These are phyloP conservation scores for Venturia aucupariae DNA, from an alignment of 2,329 filamentous ascomycete species.

Conservation along the genomic window DNA sequence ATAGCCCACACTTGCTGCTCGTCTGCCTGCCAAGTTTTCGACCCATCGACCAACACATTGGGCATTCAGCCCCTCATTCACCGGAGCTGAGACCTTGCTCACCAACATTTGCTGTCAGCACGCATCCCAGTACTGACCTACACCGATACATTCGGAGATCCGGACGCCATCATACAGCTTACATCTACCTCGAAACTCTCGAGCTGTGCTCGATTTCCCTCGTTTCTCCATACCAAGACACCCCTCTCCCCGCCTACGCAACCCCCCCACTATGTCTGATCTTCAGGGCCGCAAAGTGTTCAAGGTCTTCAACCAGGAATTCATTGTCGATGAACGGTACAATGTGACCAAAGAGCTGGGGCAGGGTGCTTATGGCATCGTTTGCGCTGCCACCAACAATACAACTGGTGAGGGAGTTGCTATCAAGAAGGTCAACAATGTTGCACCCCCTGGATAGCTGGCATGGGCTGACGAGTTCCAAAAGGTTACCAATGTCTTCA, in stretches of 20 bases:
- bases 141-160: background rate
- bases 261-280: constrained; percentile 28
- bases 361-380: constrained; percentile 96
- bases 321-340: constrained; percentile 95
- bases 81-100: background rate
- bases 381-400: constrained; percentile 90
- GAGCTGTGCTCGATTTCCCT: background rate
- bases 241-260: background rate
- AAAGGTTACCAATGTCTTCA: constrained; percentile 83
- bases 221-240: background rate
- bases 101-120: constrained; percentile 4
- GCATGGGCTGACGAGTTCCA: background rate
- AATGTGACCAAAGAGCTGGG: constrained; percentile 98
- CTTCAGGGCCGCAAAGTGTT: constrained; percentile 76
- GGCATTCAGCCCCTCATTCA: background rate
- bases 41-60: background rate
- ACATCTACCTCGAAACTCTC: background rate
- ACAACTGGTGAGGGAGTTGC: constrained; percentile 88
- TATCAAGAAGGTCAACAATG: constrained; percentile 76
- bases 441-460: background rate
- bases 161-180: background rate
- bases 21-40: background rate
- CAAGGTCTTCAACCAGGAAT: constrained; percentile 99
- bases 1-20: background rate
- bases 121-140: background rate